Base-by-base conservation (phyloP, 441 rosid species). In the Aleurites moluccanus region DNA sequence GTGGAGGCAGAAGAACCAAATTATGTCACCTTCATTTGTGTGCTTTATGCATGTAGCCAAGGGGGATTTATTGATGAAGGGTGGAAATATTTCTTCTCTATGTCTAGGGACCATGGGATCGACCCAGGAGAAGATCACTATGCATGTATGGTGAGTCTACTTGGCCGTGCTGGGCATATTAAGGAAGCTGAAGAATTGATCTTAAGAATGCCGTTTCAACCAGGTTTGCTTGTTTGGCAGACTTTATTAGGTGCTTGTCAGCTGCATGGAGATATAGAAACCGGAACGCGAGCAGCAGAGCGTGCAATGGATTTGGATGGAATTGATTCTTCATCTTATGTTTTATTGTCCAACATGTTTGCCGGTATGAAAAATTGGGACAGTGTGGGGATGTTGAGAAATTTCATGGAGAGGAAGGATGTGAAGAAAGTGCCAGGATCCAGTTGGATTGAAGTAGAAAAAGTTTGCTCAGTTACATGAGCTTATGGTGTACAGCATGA, bases 1-100 rank as follows among this genome's bases (percentile, higher is more conserved):
- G 69, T 47, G 52, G 35, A 2, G 52, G 83, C 79, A 45, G 53
- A 81, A 47, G 73, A 80, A 56, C 92, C 90, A 16, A 87, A 88
- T 75, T 80, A 86, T 66, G 63, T 88, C 33, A 90, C 91, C n/a
- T 87, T 84, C 71, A 64, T 83, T 30, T 86, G 85, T 42, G 82
- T 90, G 77, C 78, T 90, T 72, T 77, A 74, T 23, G 94, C 89
- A 49, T 90, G 94, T 81, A 86, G 85, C 72, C 91, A 88, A 68
- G 82, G 85, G n/a, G 91, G 92, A 23, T 78, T 88, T 50, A 82
- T 85, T 27, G 88, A 85, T n/a, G 69, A 87, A 76, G 94, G 92
- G n/a, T 72, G 82, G 69, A 10, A 57, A 66, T 80, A 82, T 64
- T 88, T 88, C 73, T 67, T 62, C 40, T 77, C 81, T 6, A 90